These are phyloP conservation scores for Microdochium paspali DNA, from an alignment of 2,329 filamentous ascomycete genomes.

Conservation along the genomic window DNA sequence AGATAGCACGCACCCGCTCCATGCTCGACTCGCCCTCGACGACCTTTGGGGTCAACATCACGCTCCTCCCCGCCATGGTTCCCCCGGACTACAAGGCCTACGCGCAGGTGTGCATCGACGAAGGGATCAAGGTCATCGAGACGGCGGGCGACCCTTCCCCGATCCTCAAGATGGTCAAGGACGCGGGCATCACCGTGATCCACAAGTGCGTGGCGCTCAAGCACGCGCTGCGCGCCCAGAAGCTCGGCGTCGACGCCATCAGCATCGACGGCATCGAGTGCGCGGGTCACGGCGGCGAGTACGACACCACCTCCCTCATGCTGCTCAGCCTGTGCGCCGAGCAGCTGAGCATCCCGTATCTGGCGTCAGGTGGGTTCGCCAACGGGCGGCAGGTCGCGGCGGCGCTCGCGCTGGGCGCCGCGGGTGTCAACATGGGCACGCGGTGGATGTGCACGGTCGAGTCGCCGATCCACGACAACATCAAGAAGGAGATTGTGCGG, in stretches of 20 bases:
- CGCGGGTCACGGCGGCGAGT: constrained; percentile 74
- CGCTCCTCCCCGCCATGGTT: constrained; percentile 76
- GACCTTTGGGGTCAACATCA: constrained; percentile 86
- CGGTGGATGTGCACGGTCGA: constrained; percentile 91
- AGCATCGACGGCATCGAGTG: constrained; percentile 94
- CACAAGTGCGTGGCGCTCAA: constrained; percentile 95
- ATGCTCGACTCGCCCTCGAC: constrained; percentile 49
- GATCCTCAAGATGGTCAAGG: constrained; percentile 77
- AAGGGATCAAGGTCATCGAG: constrained; percentile 80
- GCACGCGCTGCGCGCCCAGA: constrained; percentile 78
- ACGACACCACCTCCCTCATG: constrained; percentile 77
- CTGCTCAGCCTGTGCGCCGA: constrained; percentile 74
- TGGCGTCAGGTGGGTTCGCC: constrained; percentile 85
- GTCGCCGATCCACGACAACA: constrained; percentile 76
- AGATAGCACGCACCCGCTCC: constrained; percentile 73
- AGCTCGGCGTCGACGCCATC: constrained; percentile 87
- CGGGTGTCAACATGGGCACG: constrained; percentile 93
- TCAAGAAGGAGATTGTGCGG: constrained; percentile 81
- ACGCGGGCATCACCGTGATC: constrained; percentile 62
- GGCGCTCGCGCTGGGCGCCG: constrained; percentile 74
- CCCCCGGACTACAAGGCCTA: constrained; percentile 86
- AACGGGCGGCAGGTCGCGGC: constrained; percentile 85
- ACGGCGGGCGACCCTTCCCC: constrained; percentile 83
- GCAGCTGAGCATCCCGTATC: constrained; percentile 74
- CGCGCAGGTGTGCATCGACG: constrained; percentile 84